Evolutionary conservation across 371 early-diverging fungal species (phyloP).

Genomic region (Mucor ambiguus): DNA sequence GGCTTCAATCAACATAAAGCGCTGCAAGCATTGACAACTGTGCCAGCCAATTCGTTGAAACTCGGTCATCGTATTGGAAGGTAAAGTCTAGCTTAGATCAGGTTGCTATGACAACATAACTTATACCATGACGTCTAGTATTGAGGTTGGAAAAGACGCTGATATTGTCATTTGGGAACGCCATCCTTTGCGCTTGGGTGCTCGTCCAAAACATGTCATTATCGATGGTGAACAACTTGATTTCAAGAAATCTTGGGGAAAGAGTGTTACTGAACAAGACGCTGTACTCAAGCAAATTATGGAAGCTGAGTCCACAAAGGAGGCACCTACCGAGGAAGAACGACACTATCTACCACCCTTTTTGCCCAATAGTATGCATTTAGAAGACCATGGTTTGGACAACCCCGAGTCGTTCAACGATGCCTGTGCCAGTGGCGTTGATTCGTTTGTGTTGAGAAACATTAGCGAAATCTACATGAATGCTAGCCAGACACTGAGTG

Average conservation of each 20-base stretch:
- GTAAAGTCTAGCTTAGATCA: neutral
- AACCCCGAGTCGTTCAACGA: constrained; percentile 31
- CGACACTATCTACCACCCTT: constrained; percentile 31
- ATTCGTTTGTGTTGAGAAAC: constrained; percentile 54
- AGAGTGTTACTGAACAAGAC: constrained; percentile 25
- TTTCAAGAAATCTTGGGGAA: constrained; percentile 43
- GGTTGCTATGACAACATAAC: neutral
- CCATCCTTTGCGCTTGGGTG: constrained; percentile 74
- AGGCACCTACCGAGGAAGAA: constrained; percentile 1
- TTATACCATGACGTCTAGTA: constrained; percentile 21
- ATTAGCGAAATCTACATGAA: constrained; percentile 48
- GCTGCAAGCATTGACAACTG: constrained; percentile 70
- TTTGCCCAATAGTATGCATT: constrained; percentile 30
- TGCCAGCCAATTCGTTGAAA: constrained; percentile 76
- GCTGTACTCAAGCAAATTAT: constrained; percentile 4
- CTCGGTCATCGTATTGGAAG: constrained; percentile 73
- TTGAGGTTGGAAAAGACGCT: constrained; percentile 78
- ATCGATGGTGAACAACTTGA: constrained; percentile 72
- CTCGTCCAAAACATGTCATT: constrained; percentile 77
- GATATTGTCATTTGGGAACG: constrained; percentile 78
- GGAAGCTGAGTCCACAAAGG: neutral
- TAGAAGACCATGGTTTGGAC: constrained; percentile 46
- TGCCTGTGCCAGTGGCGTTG: constrained; percentile 27
- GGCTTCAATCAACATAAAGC: constrained; percentile 70
- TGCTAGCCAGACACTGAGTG: constrained; percentile 15